Evolutionary conservation across 345 rosid genomes (phyloP), one percentile per base, ranked within the genome.

Genomic region (Chamaenerion angustifolium): DNA sequence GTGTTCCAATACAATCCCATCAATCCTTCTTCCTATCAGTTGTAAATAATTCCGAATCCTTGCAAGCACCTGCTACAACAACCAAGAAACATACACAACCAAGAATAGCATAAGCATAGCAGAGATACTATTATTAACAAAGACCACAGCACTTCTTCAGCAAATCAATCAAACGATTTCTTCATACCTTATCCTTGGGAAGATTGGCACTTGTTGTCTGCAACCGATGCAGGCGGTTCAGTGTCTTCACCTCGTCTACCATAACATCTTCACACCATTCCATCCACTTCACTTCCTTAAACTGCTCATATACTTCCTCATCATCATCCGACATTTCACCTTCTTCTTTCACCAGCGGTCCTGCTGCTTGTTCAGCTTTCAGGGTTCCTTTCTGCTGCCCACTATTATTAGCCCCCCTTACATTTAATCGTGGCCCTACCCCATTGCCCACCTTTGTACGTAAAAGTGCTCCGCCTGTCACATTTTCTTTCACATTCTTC

Each of bases 261-360:
- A 93, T 79, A 45, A 84, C 94, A 65, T 85, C 99, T 73, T 85
- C 86, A 70, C 99, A 93, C 99, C 99, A 93, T 70, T 93, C 99
- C 94, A 74, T 93, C 99, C 99, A 93, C 74, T 93, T 93, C 50
- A 77, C 87, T 79, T 88, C 96, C 82, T 81, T 93, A 49, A 93
- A 93, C 67, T 93, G 99, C 71, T 88, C 96, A 45, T 82, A 79
- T 19, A 93, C 81, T 73, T 82, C 96, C 63, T 82, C 99, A 40
- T 82, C 70, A 70, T 80, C 99, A 10, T 21, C 25, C 25, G 99
- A 93, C 96, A 93, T 93, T 66, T 93, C 99, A 48, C 99, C 99
- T 74, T 93, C 99, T 73, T 93, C 99, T 68, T 93, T 93, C 43
- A 60, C 84, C 58, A 93, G 57, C 35, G 75, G 94, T 59, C 88